Percentiles rank a stretch among this genome's conserved stretches.
Evolutionary conservation across 2,329 filamentous ascomycete genomes (phyloP).

Genomic region (Emmonsiellopsis sp.): DNA sequence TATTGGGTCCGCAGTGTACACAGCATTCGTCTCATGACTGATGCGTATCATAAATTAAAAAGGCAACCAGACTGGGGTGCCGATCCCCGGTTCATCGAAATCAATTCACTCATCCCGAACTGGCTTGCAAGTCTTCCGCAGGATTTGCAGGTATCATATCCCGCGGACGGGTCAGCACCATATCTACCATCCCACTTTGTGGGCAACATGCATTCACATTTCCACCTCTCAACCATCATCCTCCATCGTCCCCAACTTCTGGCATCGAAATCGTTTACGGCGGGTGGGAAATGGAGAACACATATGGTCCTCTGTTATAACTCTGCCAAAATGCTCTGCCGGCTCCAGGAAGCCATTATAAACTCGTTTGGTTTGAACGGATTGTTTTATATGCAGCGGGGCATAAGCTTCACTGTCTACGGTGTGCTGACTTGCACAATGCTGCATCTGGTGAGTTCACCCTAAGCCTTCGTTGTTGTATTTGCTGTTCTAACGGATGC

Average conservation of each 20-base stretch:
- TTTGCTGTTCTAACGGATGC: background rate
- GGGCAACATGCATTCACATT: slow-evolving; percentile 83
- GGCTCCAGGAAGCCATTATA: slow-evolving; percentile 75
- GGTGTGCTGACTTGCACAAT: slow-evolving; percentile 84
- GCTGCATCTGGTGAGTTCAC: slow-evolving; percentile 71
- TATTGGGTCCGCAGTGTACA: slow-evolving; percentile 70
- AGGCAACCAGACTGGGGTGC: slow-evolving; percentile 77
- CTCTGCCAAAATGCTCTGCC: slow-evolving; percentile 75
- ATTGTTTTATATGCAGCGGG: slow-evolving; percentile 82
- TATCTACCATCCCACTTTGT: slow-evolving; percentile 82
- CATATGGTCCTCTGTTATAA: slow-evolving; percentile 81
- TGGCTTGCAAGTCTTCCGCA: slow-evolving; percentile 71
- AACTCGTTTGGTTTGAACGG: slow-evolving; percentile 69
- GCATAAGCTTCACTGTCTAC: slow-evolving; percentile 94
- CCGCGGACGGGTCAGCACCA: slow-evolving; percentile 67
- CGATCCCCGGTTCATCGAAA: slow-evolving; percentile 70
- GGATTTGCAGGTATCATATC: slow-evolving; percentile 70
- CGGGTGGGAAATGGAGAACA: slow-evolving; percentile 72
- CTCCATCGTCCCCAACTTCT: slow-evolving; percentile 79
- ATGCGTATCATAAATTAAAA: slow-evolving; percentile 63
- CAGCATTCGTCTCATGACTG: slow-evolving; percentile 69
- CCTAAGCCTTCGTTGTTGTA: background rate
- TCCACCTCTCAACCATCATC: slow-evolving; percentile 75
- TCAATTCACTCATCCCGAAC: slow-evolving; percentile 65
- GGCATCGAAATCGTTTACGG: slow-evolving; percentile 61